Conservation (phyloP, 202 grass and related monocot genomes). For the Elaeis oleifera region DNA sequence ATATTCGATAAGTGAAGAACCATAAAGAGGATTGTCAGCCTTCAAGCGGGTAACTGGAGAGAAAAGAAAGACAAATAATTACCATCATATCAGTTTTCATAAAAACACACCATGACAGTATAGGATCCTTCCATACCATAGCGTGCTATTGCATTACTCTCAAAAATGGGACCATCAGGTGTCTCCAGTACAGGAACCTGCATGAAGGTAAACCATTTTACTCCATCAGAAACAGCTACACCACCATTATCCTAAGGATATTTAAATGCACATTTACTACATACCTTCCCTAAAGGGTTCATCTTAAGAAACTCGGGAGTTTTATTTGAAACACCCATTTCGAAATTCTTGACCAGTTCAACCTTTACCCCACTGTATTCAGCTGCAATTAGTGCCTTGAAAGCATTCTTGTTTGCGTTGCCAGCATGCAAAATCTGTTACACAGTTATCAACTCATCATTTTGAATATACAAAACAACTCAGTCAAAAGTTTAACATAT, state of each 20-base stretch:
- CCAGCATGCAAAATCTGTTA: conserved; percentile 11
- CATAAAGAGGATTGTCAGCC: conserved; percentile 55
- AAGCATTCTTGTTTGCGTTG: conserved; percentile 63
- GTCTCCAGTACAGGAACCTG: conserved; percentile 79
- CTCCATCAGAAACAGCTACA: neutral
- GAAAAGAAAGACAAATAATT: conserved; percentile 9
- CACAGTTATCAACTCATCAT: too few relatives aligned
- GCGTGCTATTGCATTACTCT: conserved; percentile 79
- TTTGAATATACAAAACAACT: too few relatives aligned
- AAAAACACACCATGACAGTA: neutral
- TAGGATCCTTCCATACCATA: conserved; percentile 37
- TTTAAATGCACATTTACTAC: neutral
- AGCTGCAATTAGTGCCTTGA: conserved; percentile 61
- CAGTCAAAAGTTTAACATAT: too few relatives aligned
- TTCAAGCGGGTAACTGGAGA: conserved; percentile 54
- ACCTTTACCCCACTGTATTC: conserved; percentile 57
- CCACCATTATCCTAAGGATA: neutral
- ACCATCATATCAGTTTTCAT: neutral
- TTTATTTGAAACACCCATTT: conserved; percentile 82
- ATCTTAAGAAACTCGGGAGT: conserved; percentile 67
- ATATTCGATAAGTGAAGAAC: conserved; percentile 80
- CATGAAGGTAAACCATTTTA: neutral
- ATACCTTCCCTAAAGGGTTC: conserved; percentile 87
- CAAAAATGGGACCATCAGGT: conserved; percentile 62
- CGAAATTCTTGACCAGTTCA: conserved; percentile 59